Evolutionary conservation across 73 alveolate species (phyloP).

Genomic region (Tetrahymena elliotti): DNA sequence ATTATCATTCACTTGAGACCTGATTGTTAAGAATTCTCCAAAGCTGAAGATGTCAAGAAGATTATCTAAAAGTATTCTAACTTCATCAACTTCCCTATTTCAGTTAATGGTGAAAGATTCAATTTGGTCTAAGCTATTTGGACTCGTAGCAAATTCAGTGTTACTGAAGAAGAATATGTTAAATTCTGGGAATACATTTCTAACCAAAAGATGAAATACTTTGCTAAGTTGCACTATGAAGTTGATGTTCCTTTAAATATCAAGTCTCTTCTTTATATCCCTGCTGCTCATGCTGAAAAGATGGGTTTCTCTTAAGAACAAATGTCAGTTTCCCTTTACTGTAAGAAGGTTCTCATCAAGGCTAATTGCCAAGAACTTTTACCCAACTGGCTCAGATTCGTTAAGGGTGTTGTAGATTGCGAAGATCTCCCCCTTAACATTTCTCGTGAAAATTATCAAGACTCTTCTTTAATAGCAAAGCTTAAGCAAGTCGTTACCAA

Average conservation of each 20-base stretch:
- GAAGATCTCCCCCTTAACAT: conserved; percentile 72
- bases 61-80: conserved; percentile 52
- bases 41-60: conserved; percentile 38
- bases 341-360: conserved; percentile 68
- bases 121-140: conserved; percentile 61
- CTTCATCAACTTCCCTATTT: conserved; percentile 58
- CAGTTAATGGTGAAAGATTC: conserved; percentile 48
- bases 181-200: conserved; percentile 55
- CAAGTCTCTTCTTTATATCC: conserved; percentile 60
- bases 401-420: conserved; percentile 77
- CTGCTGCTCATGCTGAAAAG: conserved; percentile 61
- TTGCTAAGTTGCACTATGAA: conserved; percentile 53
- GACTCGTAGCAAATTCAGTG: conserved; percentile 55
- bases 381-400: conserved; percentile 67
- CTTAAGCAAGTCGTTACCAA: conserved; percentile 58
- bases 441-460: conserved; percentile 67
- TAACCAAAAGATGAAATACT: conserved; percentile 53
- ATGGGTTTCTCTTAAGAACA: conserved; percentile 59
- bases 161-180: conserved; percentile 57
- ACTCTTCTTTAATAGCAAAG: conserved; percentile 54
- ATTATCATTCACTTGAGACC: conserved; percentile 50
- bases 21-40: conserved; percentile 45
- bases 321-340: conserved; percentile 54
- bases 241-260: conserved; percentile 69
- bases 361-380: conserved; percentile 55